Evolutionary conservation across 2,329 filamentous ascomycete genomes (phyloP).

Genomic region (Botrytis elliptica): DNA sequence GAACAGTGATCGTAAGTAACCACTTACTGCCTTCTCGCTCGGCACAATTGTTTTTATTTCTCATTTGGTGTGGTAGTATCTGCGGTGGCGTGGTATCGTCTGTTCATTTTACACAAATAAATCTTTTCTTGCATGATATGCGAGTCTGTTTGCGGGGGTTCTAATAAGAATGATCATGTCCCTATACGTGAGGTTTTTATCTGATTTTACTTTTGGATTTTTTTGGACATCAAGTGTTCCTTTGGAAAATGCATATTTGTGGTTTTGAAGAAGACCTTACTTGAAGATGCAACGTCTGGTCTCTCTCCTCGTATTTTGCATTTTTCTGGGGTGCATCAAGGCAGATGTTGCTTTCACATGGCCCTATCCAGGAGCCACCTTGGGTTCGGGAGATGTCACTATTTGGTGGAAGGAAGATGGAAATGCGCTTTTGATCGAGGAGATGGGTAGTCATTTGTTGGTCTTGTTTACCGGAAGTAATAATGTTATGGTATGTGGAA

Average conservation of each 20-base stretch:
- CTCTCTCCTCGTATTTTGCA: neutral
- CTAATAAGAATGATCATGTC: neutral
- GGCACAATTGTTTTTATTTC: conserved; percentile 1
- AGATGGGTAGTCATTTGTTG: conserved; percentile 16
- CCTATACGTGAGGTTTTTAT: neutral
- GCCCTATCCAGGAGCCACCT: neutral
- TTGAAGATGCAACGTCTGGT: conserved; percentile 15
- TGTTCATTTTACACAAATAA: conserved; percentile 2
- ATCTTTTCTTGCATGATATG: neutral
- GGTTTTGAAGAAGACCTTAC: neutral
- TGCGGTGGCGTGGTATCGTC: neutral
- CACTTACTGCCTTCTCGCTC: conserved; percentile 15
- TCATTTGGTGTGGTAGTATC: conserved; percentile 18
- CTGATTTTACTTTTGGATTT: neutral
- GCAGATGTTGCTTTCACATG: conserved; percentile 20
- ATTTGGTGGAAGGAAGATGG: conserved; percentile 20
- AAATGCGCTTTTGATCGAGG: conserved; percentile 11
- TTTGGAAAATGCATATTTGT: conserved; percentile 14
- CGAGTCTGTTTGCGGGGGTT: neutral
- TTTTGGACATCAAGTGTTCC: neutral
- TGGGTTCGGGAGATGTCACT: conserved; percentile 14
- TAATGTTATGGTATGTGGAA: conserved; percentile 12
- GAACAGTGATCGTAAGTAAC: neutral
- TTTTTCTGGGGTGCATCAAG: neutral
- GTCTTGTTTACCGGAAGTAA: conserved; percentile 18